Base-by-base conservation (phyloP, 306 rosid species). In the Amphicarpaea edgeworthii region DNA sequence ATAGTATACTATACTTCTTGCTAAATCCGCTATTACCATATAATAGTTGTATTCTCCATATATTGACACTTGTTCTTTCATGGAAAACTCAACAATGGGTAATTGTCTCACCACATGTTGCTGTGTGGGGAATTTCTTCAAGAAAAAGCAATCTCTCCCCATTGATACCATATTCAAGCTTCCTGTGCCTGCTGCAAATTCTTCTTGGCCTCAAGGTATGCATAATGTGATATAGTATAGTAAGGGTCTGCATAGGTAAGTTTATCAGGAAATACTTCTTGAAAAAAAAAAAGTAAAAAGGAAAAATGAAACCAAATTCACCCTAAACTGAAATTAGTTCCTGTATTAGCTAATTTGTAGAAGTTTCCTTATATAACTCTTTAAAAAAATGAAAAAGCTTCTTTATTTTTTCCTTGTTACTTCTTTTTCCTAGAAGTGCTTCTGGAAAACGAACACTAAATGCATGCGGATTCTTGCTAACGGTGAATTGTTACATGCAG, bases 91-190 rank as follows among this genome's bases (percentile, higher is more conserved):
- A 65, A 17, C 45, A 64, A 89, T 89, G 94, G 87, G 85, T 24
- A 85, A 85, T 83, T 74, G 78, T 40, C 67, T 61, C 8, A 7
- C 66, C 62, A 11, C 54, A 28, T 8, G 66, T 73, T 8, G 66
- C 68, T 23, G 69, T 10, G 69, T 40, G 40, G 72, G 19, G 69
- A 45, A 6, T 57, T 12, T 75, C 72, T 83, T 66, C 78, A 83
- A 84, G 78, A 77, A 60, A 73, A 34, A 63, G 19, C 45, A 61
- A 8, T 4, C 65, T 70, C 77, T 77, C 21, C 89, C 91, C n/a
- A 84, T 89, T 30, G 83, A 86, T 21, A 78, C 85, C 51, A 51
- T 64, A 6, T 89, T 88, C 85, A 73, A 85, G 81, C 85, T 92
- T 85, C 65, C 65, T 12, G 63, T 24, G 11, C 90, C 95, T 11